Percentiles rank a stretch among this genome's conserved stretches.
Evolutionary conservation across 176 grass and related monocot species (phyloP).

Genomic region (Chrysopogon serrulatus): DNA sequence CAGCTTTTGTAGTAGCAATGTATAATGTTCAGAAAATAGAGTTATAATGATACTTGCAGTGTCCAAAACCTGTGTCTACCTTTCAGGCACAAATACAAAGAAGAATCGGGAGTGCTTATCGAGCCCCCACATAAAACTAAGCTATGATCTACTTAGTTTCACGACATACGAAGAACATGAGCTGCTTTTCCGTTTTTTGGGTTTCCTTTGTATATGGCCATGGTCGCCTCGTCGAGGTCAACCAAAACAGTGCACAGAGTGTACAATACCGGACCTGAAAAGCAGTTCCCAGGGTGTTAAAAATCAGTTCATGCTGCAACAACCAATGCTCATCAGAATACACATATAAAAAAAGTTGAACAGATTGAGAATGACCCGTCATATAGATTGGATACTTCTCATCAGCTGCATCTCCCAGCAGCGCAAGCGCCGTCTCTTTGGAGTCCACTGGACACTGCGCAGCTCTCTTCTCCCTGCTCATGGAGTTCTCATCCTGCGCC

Average conservation of each 20-base stretch:
- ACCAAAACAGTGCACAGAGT: conserved; percentile 73
- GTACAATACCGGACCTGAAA: conserved; percentile 66
- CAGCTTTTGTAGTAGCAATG: neutral
- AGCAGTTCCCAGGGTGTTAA: neutral
- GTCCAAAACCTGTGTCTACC: neutral
- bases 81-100: neutral
- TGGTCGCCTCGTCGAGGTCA: conserved; percentile 58
- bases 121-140: neutral
- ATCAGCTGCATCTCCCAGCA: conserved; percentile 71
- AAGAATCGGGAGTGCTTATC: neutral
- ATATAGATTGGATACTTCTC: conserved; percentile 80
- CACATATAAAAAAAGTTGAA: neutral
- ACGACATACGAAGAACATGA: conserved; percentile 35
- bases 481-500: conserved; percentile 78
- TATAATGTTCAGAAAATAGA: neutral
- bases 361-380: conserved; percentile 42
- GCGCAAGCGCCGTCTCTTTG: conserved; percentile 41
- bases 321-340: neutral
- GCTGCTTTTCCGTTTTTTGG: conserved; percentile 32
- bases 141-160: neutral
- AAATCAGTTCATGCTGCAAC: neutral
- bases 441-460: conserved; percentile 42
- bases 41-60: neutral
- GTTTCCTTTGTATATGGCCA: conserved; percentile 68
- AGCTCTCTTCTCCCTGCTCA: conserved; percentile 60